A percentile compares a stretch with the other conserved stretches of the same genome.
Evolutionary conservation across 2,329 filamentous ascomycete species (phyloP).

Genomic region (Cordyceps farinosa): DNA sequence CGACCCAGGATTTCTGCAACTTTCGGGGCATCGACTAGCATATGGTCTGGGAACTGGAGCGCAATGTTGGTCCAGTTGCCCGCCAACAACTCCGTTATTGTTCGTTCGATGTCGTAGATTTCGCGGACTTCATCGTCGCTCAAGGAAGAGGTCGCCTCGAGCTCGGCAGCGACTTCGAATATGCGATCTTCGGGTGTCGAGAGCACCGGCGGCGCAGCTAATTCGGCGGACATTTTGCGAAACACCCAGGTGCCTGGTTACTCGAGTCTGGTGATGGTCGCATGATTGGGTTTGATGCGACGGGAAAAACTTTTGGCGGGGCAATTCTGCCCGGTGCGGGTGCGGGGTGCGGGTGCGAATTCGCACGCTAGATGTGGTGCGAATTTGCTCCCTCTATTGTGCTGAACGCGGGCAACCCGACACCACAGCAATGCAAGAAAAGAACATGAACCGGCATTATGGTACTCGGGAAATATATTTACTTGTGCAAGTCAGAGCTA

Average conservation of each 20-base stretch:
- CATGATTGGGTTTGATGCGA: neutral
- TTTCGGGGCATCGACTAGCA: constrained; percentile 80
- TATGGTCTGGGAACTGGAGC: constrained; percentile 92
- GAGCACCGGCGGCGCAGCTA: constrained; percentile 55
- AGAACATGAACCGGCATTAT: too few species aligned
- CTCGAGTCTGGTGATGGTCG: neutral
- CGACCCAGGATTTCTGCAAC: constrained; percentile 59
- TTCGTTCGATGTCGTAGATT: constrained; percentile 83
- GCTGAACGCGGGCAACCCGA: neutral
- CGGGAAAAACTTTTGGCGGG: constrained; percentile 18
- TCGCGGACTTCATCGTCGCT: constrained; percentile 66
- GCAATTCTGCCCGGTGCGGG: constrained; percentile 12
- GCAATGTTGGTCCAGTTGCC: constrained; percentile 74
- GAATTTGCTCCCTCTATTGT: neutral
- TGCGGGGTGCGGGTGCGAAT: constrained; percentile 15
- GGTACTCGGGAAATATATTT: neutral
- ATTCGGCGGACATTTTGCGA: constrained; percentile 44
- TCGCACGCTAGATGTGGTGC: neutral
- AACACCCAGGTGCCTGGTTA: neutral
- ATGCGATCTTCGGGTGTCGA: constrained; percentile 61
- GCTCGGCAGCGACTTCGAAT: constrained; percentile 47
- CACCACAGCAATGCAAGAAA: too few species aligned
- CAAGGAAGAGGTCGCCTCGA: constrained; percentile 31
- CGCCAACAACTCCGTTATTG: constrained; percentile 68
- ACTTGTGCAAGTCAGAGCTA: neutral